phyloP scores from a whole-genome alignment of 2,329 filamentous ascomycete species.

The Lachnellula willkommii region DNA sequence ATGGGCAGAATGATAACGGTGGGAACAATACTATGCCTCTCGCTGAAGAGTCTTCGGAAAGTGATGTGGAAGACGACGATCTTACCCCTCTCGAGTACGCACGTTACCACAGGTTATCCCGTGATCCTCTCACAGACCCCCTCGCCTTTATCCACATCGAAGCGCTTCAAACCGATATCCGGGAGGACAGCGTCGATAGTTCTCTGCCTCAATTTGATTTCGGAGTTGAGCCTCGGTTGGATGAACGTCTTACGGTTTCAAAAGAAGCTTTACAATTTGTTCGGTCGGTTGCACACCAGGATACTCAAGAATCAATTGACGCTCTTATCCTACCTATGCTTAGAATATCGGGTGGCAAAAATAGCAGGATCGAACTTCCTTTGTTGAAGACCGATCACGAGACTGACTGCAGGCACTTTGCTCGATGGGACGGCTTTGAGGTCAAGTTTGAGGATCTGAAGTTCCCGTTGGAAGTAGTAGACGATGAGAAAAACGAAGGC shows the following conservation, averaged over 20 bases:
- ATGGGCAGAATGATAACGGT: neutral
- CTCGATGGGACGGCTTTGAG: conserved; percentile 24
- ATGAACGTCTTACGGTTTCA: conserved; percentile 24
- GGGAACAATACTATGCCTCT: neutral
- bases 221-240: conserved; percentile 7
- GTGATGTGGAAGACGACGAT: conserved; percentile 17
- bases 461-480: conserved; percentile 27
- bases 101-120: conserved; percentile 24
- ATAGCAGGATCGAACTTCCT: conserved; percentile 24
- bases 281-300: conserved; percentile 10
- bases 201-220: conserved; percentile 18
- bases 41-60: neutral
- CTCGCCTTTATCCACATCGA: conserved; percentile 14
- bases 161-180: conserved; percentile 5
- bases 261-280: conserved; percentile 24
- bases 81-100: conserved; percentile 27
- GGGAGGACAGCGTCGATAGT: conserved; percentile 1
- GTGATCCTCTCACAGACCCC: conserved; percentile 18
- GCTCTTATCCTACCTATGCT: conserved; percentile 8
- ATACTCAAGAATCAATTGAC: conserved; percentile 12
- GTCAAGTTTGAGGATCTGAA: conserved; percentile 23
- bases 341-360: conserved; percentile 1
- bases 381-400: conserved; percentile 27
- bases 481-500: conserved; percentile 25
- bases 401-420: conserved; percentile 25